Evolutionary conservation across 495 filamentous ascomycete genomes (phyloP).

Genomic region (Parathielavia appendiculata): DNA sequence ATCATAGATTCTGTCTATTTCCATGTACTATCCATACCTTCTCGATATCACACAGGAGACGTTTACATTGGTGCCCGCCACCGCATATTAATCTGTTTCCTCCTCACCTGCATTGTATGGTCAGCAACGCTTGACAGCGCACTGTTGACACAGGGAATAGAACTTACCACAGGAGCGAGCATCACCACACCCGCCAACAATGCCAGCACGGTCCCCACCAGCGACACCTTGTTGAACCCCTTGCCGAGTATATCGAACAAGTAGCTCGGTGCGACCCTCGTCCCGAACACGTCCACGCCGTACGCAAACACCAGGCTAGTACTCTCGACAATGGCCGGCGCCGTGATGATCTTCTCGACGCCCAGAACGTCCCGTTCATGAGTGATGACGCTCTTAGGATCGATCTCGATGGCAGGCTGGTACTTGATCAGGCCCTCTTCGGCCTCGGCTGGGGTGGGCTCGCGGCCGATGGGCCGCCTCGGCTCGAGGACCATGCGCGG

Average conservation of each 20-base stretch:
- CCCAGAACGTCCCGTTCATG: conserved; percentile 79
- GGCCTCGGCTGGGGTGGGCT: conserved; percentile 68
- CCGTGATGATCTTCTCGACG: conserved; percentile 63
- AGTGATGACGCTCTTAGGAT: conserved; percentile 74
- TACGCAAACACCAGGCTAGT: conserved; percentile 88
- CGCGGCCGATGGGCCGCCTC: conserved; percentile 78
- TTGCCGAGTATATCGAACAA: conserved; percentile 90
- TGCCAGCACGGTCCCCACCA: conserved; percentile 76
- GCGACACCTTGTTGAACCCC: conserved; percentile 82
- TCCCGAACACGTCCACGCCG: conserved; percentile 83
- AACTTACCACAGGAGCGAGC: conserved; percentile 79
- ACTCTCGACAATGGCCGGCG: conserved; percentile 80
- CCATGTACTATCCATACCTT: neutral
- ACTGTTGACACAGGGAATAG: conserved; percentile 1
- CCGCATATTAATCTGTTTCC: conserved; percentile 28
- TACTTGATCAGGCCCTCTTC: conserved; percentile 84
- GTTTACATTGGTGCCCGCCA: conserved; percentile 25
- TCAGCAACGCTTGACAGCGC: conserved; percentile 10
- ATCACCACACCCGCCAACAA: conserved; percentile 66
- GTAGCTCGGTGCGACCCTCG: conserved; percentile 74
- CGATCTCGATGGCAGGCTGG: conserved; percentile 69
- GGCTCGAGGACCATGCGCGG: conserved; percentile 77
- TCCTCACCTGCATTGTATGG: conserved; percentile 21
- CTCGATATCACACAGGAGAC: neutral
- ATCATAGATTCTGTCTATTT: neutral